Conservation (phyloP, 768 basidiomycete species). For the Calocybe gangraenosa region DNA sequence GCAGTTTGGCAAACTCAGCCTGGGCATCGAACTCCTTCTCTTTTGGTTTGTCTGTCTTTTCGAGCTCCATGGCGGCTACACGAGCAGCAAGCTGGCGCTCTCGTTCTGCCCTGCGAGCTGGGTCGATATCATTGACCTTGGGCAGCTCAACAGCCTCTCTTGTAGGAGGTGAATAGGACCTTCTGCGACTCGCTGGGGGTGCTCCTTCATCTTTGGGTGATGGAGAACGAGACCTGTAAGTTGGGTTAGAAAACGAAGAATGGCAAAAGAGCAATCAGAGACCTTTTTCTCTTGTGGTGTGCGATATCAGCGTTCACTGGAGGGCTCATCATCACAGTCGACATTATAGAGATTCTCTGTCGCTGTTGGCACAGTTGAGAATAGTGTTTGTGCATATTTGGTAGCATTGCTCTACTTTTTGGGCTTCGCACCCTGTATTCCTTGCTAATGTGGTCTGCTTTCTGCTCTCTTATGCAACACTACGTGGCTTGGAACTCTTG, state of each 20-base stretch:
- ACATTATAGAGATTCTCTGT: conserved; percentile 26
- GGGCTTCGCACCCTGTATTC: too few relatives aligned
- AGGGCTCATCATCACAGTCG: conserved; percentile 33
- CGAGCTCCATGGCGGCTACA: conserved; percentile 64
- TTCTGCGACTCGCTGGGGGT: conserved; percentile 40
- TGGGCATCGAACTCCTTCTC: conserved; percentile 60
- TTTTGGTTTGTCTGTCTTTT: conserved; percentile 53
- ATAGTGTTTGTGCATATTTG: conserved; percentile 20
- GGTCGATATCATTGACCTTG: conserved; percentile 69
- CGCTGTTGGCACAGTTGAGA: conserved; percentile 9
- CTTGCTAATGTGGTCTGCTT: too few relatives aligned
- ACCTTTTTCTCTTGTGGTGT: conserved; percentile 50
- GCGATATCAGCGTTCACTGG: conserved; percentile 22
- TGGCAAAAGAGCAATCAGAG: background rate
- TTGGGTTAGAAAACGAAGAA: conserved; percentile 8
- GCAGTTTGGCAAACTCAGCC: conserved; percentile 87
- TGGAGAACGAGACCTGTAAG: conserved; percentile 44
- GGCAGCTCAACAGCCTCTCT: conserved; percentile 23
- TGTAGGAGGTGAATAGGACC: conserved; percentile 39
- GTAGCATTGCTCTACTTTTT: background rate
- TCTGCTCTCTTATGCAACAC: too few relatives aligned
- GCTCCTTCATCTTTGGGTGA: conserved; percentile 35
- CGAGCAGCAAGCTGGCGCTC: conserved; percentile 76
- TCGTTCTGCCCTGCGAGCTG: conserved; percentile 68
- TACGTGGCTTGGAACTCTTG: too few relatives aligned